Evolutionary conservation across 2,329 filamentous ascomycete species (phyloP), one percentile per base, ranked within the genome.

Genomic region (Madurella fahalii): DNA sequence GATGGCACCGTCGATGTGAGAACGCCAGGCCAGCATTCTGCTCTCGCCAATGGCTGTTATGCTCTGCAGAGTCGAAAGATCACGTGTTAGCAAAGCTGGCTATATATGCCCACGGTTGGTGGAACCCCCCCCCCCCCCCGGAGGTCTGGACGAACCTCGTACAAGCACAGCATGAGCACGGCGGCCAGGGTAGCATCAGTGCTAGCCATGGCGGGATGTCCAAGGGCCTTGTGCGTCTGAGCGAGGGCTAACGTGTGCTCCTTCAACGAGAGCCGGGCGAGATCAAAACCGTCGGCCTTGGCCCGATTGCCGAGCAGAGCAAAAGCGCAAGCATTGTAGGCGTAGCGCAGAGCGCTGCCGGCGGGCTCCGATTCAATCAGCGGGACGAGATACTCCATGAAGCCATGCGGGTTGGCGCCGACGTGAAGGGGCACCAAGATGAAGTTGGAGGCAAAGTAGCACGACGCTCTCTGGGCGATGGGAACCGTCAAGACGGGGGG

Each of bases 1-100:
- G 25, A 84, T 77, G 18, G 83, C 83, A 2, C 82, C 83, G 57
- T 84, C 79, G 17, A 81, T 78, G 61, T 86, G 83, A 13, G 81
- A 81, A 7, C 80, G 80, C 82, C 83, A 86, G 1, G 81, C 80
- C 55, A 78, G 69, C 67, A 80, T 76, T 40, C 76, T 77, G 49
- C 78, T 69, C 47, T 79, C 75, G 55, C 77, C 78, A 15, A 50
- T 53, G 16, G 78, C 77, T 0, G 77, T 77, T 41, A 85, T 83
- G 54, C 74, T 80, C 69, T 68, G 32, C 11, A 20, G 20, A 13
- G 13, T 18, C 30, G 34, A 18, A 12, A 37, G 41, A 40, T n/a
- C n/a, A n/a, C n/a, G n/a, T 18, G 34, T 54, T 9, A 50, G 47
- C 47, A 18, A 4, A 7, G 7, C 3, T 8, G n/a, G 31, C 31